phyloP scores from a whole-genome alignment of 164 flowering plant species.

The Piper betle region DNA sequence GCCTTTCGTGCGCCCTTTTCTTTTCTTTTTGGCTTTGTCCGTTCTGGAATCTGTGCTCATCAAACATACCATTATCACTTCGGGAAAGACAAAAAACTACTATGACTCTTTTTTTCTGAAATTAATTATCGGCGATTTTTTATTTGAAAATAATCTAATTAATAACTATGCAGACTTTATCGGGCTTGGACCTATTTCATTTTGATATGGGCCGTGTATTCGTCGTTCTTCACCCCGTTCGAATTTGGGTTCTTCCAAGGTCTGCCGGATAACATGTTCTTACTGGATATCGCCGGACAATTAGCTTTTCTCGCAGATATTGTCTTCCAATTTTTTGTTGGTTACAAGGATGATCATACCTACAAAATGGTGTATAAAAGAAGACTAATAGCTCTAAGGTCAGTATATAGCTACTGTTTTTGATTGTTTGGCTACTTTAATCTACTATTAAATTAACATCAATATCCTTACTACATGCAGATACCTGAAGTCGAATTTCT shows the following conservation, averaged over 20 bases:
- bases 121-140: neutral
- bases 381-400: slow-evolving; percentile 60
- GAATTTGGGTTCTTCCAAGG: slow-evolving; percentile 98
- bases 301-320: slow-evolving; percentile 72
- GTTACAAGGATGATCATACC: slow-evolving; percentile 63
- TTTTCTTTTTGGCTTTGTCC: too few species aligned
- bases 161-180: slow-evolving; percentile 54
- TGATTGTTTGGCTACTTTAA: neutral
- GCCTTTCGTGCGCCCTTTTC: too few species aligned
- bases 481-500: slow-evolving; percentile 64
- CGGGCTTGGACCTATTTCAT: slow-evolving; percentile 58
- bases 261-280: slow-evolving; percentile 45
- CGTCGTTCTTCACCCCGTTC: slow-evolving; percentile 87
- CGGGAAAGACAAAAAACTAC: too few species aligned
- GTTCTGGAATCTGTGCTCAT: too few species aligned
- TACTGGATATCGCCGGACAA: slow-evolving; percentile 72
- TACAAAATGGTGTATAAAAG: slow-evolving; percentile 57
- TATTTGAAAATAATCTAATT: neutral
- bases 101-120: neutral
- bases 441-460: neutral
- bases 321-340: slow-evolving; percentile 51
- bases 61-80: too few species aligned
- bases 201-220: slow-evolving; percentile 79
- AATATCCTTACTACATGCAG: slow-evolving; percentile 19
- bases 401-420: slow-evolving; percentile 4